Conservation (phyloP, 805 yeast genomes). For the Cyberlindnera galapagoensis region DNA sequence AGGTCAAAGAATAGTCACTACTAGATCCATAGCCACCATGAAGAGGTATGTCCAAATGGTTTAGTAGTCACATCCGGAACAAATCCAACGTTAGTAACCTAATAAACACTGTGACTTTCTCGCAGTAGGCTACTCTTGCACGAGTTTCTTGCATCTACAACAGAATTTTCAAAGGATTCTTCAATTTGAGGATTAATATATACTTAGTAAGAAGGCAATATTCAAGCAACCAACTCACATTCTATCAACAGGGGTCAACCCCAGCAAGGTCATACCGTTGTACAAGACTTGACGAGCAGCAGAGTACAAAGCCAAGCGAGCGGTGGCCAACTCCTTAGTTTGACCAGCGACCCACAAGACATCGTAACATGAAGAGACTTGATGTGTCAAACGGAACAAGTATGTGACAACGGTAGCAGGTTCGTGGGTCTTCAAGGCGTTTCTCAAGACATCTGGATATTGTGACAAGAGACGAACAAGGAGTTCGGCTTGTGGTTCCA, state of each 20-base stretch:
- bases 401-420: conserved; percentile 94
- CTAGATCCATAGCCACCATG: too few relatives aligned
- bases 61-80: too few relatives aligned
- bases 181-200: too few relatives aligned
- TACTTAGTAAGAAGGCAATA: too few relatives aligned
- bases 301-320: conserved; percentile 86
- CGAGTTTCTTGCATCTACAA: too few relatives aligned
- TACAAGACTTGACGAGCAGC: conserved; percentile 83
- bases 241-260: conserved; percentile 97
- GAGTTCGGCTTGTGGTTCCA: conserved; percentile 63
- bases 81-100: too few relatives aligned
- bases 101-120: too few relatives aligned
- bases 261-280: conserved; percentile 86
- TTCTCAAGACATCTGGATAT: conserved; percentile 84
- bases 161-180: too few relatives aligned
- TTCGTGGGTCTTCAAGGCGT: conserved; percentile 78
- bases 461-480: conserved; percentile 76
- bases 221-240: conserved; percentile 45
- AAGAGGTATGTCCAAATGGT: too few relatives aligned
- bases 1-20: too few relatives aligned
- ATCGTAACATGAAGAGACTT: conserved; percentile 94
- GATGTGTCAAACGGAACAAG: conserved; percentile 85
- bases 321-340: conserved; percentile 74
- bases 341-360: conserved; percentile 97
- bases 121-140: too few relatives aligned